Conservation (phyloP, 1,284 basidiomycete genomes). For the Ustilago vetiveriae region DNA sequence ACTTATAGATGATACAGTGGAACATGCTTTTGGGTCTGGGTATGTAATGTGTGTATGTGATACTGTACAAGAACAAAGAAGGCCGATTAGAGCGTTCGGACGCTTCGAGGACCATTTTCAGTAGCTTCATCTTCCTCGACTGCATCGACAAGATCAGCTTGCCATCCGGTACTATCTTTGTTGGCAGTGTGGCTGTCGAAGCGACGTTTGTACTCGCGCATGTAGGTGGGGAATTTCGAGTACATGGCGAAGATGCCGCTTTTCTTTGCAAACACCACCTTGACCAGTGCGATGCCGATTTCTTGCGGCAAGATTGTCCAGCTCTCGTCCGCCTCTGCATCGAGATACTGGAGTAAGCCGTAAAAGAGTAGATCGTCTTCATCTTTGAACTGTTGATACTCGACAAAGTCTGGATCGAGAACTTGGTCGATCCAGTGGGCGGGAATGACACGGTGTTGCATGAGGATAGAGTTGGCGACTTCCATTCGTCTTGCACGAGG, state of each 20-base stretch:
- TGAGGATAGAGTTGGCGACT: constrained; percentile 11
- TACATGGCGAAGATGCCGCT: constrained; percentile 21
- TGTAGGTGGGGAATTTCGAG: constrained; percentile 26
- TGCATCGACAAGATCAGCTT: constrained; percentile 12
- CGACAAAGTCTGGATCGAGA: background rate
- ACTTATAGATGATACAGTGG: background rate
- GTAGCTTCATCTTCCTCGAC: constrained; percentile 19
- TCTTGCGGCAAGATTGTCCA: constrained; percentile 22
- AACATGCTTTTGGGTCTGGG: background rate
- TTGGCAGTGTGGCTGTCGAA: background rate
- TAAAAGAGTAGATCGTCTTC: constrained; percentile 27
- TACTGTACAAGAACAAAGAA: background rate
- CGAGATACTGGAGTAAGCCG: constrained; percentile 7
- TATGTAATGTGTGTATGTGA: constrained; percentile 4
- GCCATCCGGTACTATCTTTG: background rate
- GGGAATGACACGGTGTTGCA: constrained; percentile 6
- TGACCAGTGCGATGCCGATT: constrained; percentile 28
- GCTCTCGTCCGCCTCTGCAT: background rate
- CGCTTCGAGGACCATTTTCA: constrained; percentile 25
- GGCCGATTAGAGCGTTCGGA: constrained; percentile 21
- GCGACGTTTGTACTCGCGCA: constrained; percentile 18
- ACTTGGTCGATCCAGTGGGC: constrained; percentile 5
- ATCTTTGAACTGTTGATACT: background rate
- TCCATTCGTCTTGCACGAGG: constrained; percentile 15
- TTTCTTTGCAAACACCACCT: constrained; percentile 40